These are phyloP conservation scores for Lipomyces starkeyi DNA, from an alignment of 805 yeast species.

Conservation along the genomic window DNA sequence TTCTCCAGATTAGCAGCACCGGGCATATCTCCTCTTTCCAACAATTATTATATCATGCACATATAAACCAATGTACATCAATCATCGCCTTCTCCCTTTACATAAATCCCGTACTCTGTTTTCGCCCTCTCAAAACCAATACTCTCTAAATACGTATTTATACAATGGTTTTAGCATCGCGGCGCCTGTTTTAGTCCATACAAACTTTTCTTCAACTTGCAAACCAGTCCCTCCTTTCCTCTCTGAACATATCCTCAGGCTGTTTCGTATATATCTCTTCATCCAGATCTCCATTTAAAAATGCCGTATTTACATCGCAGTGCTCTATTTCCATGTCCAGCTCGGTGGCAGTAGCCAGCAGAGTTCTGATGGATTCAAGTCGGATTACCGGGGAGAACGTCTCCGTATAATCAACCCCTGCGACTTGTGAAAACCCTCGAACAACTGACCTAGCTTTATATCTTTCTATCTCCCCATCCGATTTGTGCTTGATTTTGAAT, in stretches of 20 bases:
- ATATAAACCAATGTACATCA: slow-evolving; percentile 1
- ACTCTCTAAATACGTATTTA: background rate
- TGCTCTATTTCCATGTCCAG: slow-evolving; percentile 27
- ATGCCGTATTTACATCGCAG: too few species aligned
- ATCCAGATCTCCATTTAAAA: too few species aligned
- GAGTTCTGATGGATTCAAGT: slow-evolving; percentile 32
- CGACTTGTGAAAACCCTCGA: slow-evolving; percentile 40
- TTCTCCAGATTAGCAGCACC: too few species aligned
- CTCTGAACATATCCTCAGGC: too few species aligned
- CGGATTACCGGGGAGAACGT: slow-evolving; percentile 44
- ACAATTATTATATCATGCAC: slow-evolving; percentile 10
- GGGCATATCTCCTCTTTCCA: background rate
- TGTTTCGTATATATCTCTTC: too few species aligned
- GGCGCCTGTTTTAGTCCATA: slow-evolving; percentile 18
- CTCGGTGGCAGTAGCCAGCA: slow-evolving; percentile 16
- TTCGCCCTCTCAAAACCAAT: background rate
- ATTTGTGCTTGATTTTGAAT: slow-evolving; percentile 31
- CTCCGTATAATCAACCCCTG: slow-evolving; percentile 42
- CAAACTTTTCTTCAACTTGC: slow-evolving; percentile 1
- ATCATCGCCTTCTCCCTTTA: background rate
- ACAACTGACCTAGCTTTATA: slow-evolving; percentile 43
- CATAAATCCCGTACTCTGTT: background rate
- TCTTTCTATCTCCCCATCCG: slow-evolving; percentile 15
- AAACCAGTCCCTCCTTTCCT: slow-evolving; percentile 6
- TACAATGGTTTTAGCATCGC: background rate